Conservation (phyloP, 306 rosid genomes). For the Fagus crenata region DNA sequence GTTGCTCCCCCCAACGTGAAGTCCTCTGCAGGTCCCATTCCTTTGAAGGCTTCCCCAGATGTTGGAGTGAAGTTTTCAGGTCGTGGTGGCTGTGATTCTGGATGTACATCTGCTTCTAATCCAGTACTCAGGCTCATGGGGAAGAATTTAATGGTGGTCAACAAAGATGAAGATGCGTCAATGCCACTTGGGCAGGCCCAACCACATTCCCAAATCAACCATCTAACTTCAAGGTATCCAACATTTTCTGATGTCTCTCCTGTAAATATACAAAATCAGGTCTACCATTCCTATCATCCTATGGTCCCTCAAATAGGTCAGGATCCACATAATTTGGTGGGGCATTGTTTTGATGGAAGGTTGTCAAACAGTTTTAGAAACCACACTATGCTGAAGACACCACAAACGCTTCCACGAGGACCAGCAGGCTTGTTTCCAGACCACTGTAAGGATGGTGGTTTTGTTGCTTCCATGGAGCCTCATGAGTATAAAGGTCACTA, state of each 20-base stretch:
- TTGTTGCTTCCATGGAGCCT: conserved; percentile 25
- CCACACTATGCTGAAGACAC: conserved; percentile 5
- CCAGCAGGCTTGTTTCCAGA: conserved; percentile 26
- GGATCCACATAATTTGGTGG: conserved; percentile 27
- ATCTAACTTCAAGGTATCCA: conserved; percentile 30
- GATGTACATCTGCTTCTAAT: conserved; percentile 52
- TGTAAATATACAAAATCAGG: conserved; percentile 31
- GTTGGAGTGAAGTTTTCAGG: conserved; percentile 30
- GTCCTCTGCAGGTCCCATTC: conserved; percentile 20
- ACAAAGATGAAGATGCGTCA: conserved; percentile 46
- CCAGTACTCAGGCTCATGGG: conserved; percentile 64
- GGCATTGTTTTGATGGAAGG: conserved; percentile 30
- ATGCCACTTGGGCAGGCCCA: conserved; percentile 32
- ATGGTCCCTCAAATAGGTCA: conserved; percentile 31
- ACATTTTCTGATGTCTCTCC: conserved; percentile 31
- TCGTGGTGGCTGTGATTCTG: conserved; percentile 33
- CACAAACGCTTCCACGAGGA: conserved; percentile 25
- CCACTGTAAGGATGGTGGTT: conserved; percentile 32
- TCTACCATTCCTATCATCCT: conserved; percentile 30
- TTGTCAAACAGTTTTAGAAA: conserved; percentile 24
- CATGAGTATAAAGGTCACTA: conserved; percentile 30
- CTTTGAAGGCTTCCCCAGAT: conserved; percentile 29
- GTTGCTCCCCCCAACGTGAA: conserved; percentile 14
- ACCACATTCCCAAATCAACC: conserved; percentile 27
- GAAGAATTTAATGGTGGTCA: conserved; percentile 64